A percentile compares a stretch with the other conserved stretches of the same genome.
Evolutionary conservation across 192 early-diverging fungal genomes (phyloP).

Genomic region (Backusella psychrophila): DNA sequence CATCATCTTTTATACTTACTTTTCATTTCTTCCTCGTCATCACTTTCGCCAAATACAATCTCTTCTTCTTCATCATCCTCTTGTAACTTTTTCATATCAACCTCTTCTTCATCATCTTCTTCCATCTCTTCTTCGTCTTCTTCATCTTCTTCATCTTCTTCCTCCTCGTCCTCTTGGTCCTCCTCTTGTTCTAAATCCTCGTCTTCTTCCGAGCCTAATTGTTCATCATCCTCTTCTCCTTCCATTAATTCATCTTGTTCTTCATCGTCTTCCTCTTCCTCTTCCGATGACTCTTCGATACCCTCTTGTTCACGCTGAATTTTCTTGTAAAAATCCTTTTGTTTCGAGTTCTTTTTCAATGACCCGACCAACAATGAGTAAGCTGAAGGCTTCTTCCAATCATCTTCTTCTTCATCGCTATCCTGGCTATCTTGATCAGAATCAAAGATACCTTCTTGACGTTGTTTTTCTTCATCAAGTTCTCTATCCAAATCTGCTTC

Average conservation of each 20-base stretch:
- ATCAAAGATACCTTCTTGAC: slow-evolving; percentile 35
- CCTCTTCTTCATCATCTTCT: neutral
- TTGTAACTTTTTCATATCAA: slow-evolving; percentile 25
- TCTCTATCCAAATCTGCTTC: slow-evolving; percentile 53
- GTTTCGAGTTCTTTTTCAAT: slow-evolving; percentile 54
- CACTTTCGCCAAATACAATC: slow-evolving; percentile 20
- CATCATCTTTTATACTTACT: neutral
- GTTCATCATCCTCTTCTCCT: neutral
- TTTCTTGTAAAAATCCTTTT: slow-evolving; percentile 48
- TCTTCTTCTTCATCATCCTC: slow-evolving; percentile 29
- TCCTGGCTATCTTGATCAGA: slow-evolving; percentile 21
- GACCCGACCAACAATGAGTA: slow-evolving; percentile 58
- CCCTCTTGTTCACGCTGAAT: slow-evolving; percentile 52
- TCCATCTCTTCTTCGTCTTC: neutral
- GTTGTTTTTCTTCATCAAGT: slow-evolving; percentile 28
- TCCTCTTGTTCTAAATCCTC: slow-evolving; percentile 18
- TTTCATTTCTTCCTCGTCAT: slow-evolving; percentile 33
- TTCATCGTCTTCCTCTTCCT: slow-evolving; percentile 27
- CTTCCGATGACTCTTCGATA: slow-evolving; percentile 28
- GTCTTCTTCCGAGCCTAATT: slow-evolving; percentile 7
- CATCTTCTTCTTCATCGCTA: slow-evolving; percentile 42
- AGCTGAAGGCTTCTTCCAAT: slow-evolving; percentile 48
- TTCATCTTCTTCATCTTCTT: slow-evolving; percentile 15
- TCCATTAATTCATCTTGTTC: slow-evolving; percentile 23
- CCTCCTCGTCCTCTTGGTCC: slow-evolving; percentile 29